Evolutionary conservation across 176 grass and related monocot species (phyloP).

Genomic region (Paspalum notatum): DNA sequence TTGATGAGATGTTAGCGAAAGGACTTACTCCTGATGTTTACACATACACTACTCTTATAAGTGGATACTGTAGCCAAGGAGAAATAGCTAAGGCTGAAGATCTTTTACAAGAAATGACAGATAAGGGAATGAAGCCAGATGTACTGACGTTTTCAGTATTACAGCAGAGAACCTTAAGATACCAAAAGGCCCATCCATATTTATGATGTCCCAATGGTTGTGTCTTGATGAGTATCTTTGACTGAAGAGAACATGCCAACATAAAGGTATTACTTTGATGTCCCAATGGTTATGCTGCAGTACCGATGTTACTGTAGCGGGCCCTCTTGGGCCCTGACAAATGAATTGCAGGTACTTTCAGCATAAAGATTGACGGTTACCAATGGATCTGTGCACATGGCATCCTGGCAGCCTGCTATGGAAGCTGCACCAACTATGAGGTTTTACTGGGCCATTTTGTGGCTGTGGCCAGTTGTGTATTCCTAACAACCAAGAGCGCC

Average conservation of each 20-base stretch:
- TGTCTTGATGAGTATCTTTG: slow-evolving; percentile 14
- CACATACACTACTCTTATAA: slow-evolving; percentile 68
- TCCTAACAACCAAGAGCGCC: neutral
- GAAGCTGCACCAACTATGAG: neutral
- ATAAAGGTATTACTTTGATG: slow-evolving; percentile 27
- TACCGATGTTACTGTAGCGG: too few species aligned
- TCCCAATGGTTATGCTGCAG: too few species aligned
- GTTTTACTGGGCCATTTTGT: neutral
- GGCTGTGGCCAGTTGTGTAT: neutral
- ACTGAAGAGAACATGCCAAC: neutral
- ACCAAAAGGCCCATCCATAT: slow-evolving; percentile 1
- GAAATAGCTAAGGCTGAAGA: slow-evolving; percentile 60
- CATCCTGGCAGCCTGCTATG: neutral
- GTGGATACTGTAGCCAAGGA: slow-evolving; percentile 70
- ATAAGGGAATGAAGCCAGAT: slow-evolving; percentile 54
- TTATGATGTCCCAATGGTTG: slow-evolving; percentile 3
- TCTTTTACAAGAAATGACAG: slow-evolving; percentile 70
- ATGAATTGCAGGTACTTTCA: neutral
- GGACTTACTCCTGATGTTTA: slow-evolving; percentile 63
- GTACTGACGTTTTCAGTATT: slow-evolving; percentile 55
- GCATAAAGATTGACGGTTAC: neutral
- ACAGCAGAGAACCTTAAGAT: slow-evolving; percentile 5
- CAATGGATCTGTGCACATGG: neutral
- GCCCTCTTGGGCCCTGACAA: too few species aligned
- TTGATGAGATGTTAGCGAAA: slow-evolving; percentile 71